A percentile compares a stretch with the other conserved stretches of the same genome.
These are phyloP conservation scores for Themeda triandra DNA, from an alignment of 176 grass and related monocot genomes.

Conservation along the genomic window DNA sequence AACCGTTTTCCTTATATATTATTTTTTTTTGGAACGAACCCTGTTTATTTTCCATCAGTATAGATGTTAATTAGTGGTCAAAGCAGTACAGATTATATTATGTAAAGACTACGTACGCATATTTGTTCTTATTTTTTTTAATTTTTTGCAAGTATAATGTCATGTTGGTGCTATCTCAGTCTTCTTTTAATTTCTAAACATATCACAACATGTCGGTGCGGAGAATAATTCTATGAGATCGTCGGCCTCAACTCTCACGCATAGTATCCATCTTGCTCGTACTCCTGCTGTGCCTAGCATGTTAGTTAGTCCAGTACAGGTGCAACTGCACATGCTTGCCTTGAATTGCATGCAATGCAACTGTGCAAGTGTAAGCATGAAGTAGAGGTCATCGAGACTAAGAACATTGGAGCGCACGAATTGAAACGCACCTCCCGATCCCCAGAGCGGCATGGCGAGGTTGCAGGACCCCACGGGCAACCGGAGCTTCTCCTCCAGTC, in stretches of 20 bases:
- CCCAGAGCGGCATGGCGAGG: slow-evolving; percentile 61
- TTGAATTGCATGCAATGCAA: not conserved
- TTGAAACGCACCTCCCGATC: slow-evolving; percentile 49
- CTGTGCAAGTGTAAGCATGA: no score
- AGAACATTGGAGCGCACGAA: not conserved
- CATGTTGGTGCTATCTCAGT: not conserved
- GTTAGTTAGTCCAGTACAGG: not conserved
- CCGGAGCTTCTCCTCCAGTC: slow-evolving; percentile 75
- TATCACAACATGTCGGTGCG: not conserved
- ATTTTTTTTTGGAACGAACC: no score
- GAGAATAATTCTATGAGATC: not conserved
- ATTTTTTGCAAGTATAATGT: not conserved
- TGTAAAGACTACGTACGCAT: not conserved
- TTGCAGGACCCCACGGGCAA: slow-evolving; percentile 72
- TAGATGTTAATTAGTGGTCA: no score
- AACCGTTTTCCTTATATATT: not conserved
- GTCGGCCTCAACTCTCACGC: not conserved
- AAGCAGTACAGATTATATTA: no score
- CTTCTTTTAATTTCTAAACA: not conserved
- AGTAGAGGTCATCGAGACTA: not conserved
- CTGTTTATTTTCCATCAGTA: no score
- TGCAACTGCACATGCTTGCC: no score
- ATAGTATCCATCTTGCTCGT: not conserved
- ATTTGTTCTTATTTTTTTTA: not conserved
- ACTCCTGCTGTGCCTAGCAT: not conserved